Base-by-base conservation (phyloP, 2,329 filamentous ascomycete genomes). In the Aureobasidium sp. region DNA sequence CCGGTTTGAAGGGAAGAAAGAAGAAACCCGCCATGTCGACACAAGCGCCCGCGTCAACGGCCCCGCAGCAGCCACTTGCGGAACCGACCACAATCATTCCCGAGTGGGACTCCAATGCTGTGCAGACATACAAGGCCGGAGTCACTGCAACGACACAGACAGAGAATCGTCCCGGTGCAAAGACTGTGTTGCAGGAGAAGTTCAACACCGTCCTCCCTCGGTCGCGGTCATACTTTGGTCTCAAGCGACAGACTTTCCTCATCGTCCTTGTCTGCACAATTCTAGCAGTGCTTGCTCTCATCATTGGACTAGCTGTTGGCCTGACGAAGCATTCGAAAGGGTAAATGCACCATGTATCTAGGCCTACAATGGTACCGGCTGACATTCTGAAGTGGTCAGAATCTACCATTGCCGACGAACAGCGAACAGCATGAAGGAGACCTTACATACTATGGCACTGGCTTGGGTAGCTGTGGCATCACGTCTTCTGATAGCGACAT, bases 381-480 rank as follows among this genome's bases (percentile, higher is more conserved):
- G 51, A 49, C 22, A 22, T 22, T 15, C n/a, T 6, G 20, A 45
- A 74, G 72, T 49, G 63, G 64, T 58, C 67, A 71, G 45, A 79
- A 81, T 65, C 74, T 84, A 7, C 81, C 82, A 3, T 75, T 84
- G 8, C 82, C 82, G 2, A 76, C 74, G 27, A 78, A 81, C 61
- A 76, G 77, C 12, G 76, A 79, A 1, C 78, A 80, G 0, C 84
- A 83, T 68, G 80, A 76, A 4, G 87, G 87, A 58, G 86, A 89
- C 55, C 72, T 89, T 56, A 90, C 87, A 0, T 92, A 86, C 75
- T 92, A 88, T 72, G 75, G 77, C 20, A 83, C 87, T 0, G 82
- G 73, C 0, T 78, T 90, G 4, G 89, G 89, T 14, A 85, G 88
- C 0, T 93, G 90, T 70, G 89, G 89, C 5, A 73, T 81, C 36